Evolutionary conservation across 192 early-diverging fungal species (phyloP), one percentile per base, ranked within the genome.

Genomic region (Coemansia sp.): DNA sequence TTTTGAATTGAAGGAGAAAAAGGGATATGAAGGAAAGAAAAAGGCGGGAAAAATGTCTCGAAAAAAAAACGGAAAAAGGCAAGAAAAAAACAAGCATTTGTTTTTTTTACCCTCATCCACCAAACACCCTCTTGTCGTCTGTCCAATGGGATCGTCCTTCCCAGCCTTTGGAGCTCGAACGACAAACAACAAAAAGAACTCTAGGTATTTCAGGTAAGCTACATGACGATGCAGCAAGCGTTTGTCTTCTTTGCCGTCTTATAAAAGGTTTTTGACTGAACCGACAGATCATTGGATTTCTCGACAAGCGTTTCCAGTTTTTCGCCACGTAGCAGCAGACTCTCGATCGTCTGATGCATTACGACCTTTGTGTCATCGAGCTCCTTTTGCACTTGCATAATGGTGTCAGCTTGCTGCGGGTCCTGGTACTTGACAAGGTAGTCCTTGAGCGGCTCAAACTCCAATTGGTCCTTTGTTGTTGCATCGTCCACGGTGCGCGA

Each of bases 331-430:
- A 93, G 85, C 68, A 98, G 70, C 19, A 98, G 79, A 29, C 87
- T 87, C 62, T 97, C 93, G 72, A 98, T 98, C 0, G 95, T 97
- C 79, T 94, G 93, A 80, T 93, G 92, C 84, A 99, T 67, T 34
- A 99, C 90, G 45, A 88, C 89, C 76, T 94, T 99, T 10, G 96
- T 99, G 76, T 99, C 94, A 68, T 99, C 96, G 81, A 99, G 76
- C 76, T 99, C 95, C 69, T 87, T 85, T 83, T 97, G 96, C 46
- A 99, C 92, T 70, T 87, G 86, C 88, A 96, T 88, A 63, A 97
- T 92, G 4, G 89, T 92, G 76, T 99, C 95, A 8, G 90, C 90
- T 61, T 89, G 87, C 59, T 93, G 86, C 40, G 96, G 96, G 76
- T 97, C 93, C 86, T 99, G 95, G 69, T 90, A 92, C 69, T 90